Evolutionary conservation across 495 filamentous ascomycete species (phyloP), one percentile per base, ranked within the genome.

Genomic region (Copromyces sp.): DNA sequence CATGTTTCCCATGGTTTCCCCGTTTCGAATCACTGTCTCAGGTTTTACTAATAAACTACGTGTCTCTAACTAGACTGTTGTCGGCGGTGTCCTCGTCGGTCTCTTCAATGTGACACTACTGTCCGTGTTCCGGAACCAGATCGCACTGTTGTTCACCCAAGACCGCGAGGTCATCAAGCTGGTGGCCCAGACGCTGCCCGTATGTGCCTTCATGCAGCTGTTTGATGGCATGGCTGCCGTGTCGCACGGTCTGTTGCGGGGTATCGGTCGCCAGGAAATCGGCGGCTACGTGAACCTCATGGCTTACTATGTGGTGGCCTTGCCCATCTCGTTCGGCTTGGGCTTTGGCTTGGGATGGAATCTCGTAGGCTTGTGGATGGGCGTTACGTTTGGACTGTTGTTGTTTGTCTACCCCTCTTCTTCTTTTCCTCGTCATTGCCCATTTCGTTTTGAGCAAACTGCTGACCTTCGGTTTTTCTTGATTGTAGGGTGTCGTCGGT

Each of bases 231-330:
- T 95, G 59, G 90, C 93, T 0, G 86, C 89, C 9, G 90, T 89
- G 74, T 92, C 90, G 75, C 94, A 95, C 75, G 94, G 95, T 24
- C 83, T 97, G 40, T 84, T 98, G 39, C 86, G 94, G 32, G 95
- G 94, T 11, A 86, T 95, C 39, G 94, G 94, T 3, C 86, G 91
- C 41, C 95, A 97, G 79, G 90, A 94, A 74, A 87, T 98, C 69
- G 94, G 94, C 3, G 94, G 94, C 5, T 97, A 94, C 79, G 89
- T 94, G 39, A 94, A 93, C 75, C 78, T 98, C 3, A 88, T 91
- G 69, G 90, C 89, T 68, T 98, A 97, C 81, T 98, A 98, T 82
- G 81, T 86, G 4, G 85, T 97, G 53, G 95, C 92, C 0, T 85
- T 97, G 85, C 95, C 94, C 2, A 88, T 97, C 44, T 94, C 91